A percentile compares a stretch with the other conserved stretches of the same genome.
Evolutionary conservation across 2,329 filamentous ascomycete species (phyloP).

Genomic region (Aureobasidium sp.): DNA sequence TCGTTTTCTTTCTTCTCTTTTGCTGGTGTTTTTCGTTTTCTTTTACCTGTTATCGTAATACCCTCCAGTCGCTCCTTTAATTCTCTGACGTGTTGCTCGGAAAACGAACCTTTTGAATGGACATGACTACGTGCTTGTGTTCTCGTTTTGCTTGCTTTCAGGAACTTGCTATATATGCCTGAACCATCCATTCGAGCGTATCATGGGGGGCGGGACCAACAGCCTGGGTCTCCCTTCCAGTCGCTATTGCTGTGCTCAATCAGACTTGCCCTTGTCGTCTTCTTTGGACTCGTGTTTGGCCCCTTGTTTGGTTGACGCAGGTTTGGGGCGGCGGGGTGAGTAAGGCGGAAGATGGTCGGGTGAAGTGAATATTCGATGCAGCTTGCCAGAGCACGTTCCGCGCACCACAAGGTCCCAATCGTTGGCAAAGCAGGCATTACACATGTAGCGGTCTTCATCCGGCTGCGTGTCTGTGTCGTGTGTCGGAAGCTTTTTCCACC

Average conservation of each 20-base stretch:
- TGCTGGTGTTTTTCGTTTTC: background rate
- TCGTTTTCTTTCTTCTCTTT: background rate
- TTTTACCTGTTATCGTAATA: slow-evolving; percentile 1
- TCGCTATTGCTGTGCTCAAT: background rate
- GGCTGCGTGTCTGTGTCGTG: background rate
- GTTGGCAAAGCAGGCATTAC: background rate
- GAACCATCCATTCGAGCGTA: too few species aligned
- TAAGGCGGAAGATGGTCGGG: background rate
- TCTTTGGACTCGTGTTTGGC: background rate
- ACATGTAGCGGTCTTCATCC: background rate
- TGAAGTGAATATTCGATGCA: background rate
- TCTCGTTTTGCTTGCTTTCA: background rate
- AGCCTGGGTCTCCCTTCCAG: too few species aligned
- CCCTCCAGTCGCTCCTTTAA: background rate
- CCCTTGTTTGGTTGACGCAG: background rate
- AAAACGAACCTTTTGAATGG: background rate
- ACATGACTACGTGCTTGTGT: background rate
- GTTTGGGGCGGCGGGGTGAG: background rate
- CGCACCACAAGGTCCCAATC: background rate
- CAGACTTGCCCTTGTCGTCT: background rate
- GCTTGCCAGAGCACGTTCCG: background rate
- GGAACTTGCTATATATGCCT: background rate
- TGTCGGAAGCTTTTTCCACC: background rate
- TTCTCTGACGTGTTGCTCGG: background rate
- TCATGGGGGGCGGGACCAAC: too few species aligned